A percentile compares a stretch with the other conserved stretches of the same genome.
phyloP scores from a whole-genome alignment of 2,329 filamentous ascomycete genomes.

The Fusarium sp. region DNA sequence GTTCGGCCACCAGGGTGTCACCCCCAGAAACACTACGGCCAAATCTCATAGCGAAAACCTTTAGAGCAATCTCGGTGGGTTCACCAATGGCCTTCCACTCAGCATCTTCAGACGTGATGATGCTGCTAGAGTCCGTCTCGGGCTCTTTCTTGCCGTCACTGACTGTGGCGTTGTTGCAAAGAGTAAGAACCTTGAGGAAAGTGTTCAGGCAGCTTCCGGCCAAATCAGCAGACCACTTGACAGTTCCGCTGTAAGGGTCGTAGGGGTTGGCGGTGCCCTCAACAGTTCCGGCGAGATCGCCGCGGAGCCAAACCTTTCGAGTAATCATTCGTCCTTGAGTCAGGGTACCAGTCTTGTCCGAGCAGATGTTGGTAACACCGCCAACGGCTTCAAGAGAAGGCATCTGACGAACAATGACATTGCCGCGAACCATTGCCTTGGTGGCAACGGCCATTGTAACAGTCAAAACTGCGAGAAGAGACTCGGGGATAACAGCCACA shows the following conservation, averaged over 20 bases:
- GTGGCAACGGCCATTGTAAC: conserved; percentile 76
- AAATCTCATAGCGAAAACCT: conserved; percentile 77
- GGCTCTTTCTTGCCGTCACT: conserved; percentile 58
- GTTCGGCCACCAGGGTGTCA: conserved; percentile 67
- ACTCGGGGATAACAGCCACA: conserved; percentile 72
- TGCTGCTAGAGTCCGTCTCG: conserved; percentile 58
- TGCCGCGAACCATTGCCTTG: conserved; percentile 70
- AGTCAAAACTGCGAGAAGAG: conserved; percentile 74
- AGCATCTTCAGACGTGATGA: conserved; percentile 55
- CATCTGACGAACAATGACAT: conserved; percentile 73
- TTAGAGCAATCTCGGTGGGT: conserved; percentile 78
- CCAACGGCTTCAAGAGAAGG: conserved; percentile 73
- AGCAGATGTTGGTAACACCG: conserved; percentile 76
- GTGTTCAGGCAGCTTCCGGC: conserved; percentile 53
- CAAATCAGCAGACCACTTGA: conserved; percentile 55
- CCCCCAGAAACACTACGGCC: conserved; percentile 58
- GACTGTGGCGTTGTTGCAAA: conserved; percentile 69
- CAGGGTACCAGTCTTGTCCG: conserved; percentile 75
- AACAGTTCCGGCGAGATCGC: conserved; percentile 62
- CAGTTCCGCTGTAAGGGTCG: conserved; percentile 66
- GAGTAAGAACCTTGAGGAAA: conserved; percentile 64
- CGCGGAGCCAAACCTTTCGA: conserved; percentile 68
- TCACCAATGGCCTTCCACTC: conserved; percentile 71
- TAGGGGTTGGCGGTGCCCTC: conserved; percentile 66
- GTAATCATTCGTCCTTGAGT: conserved; percentile 74